A percentile compares a stretch with the other conserved stretches of the same genome.
Evolutionary conservation across 345 rosid species (phyloP).

Genomic region (Salix caprea): DNA sequence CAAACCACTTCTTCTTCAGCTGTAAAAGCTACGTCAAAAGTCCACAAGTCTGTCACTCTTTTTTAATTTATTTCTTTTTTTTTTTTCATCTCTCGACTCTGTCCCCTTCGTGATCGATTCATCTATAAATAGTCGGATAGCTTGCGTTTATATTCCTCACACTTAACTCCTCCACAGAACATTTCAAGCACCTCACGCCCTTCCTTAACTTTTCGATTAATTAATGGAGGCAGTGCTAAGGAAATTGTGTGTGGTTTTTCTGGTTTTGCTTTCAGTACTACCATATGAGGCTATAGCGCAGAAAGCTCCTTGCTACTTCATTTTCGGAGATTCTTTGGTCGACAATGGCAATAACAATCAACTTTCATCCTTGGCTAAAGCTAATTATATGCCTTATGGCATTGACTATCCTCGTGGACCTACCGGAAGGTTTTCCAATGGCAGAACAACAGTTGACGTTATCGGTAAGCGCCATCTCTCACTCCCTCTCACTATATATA

Average conservation of each 20-base stretch:
- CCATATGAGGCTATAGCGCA: conserved; percentile 32
- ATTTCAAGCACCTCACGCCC: neutral
- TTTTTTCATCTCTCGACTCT: neutral
- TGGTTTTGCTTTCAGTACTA: neutral
- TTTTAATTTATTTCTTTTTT: no score
- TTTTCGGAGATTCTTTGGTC: conserved; percentile 91
- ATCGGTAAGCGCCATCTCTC: conserved; percentile 36
- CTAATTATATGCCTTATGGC: conserved; percentile 78
- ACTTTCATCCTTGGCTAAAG: conserved; percentile 61
- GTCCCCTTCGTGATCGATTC: neutral
- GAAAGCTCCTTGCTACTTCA: conserved; percentile 74
- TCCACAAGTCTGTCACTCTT: neutral
- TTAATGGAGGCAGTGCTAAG: conserved; percentile 2
- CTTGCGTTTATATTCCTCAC: conserved; percentile 19
- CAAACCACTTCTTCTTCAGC: conserved; percentile 22
- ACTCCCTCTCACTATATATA: neutral
- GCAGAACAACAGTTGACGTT: conserved; percentile 67
- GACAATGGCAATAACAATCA: conserved; percentile 84
- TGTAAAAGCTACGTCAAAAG: conserved; percentile 6
- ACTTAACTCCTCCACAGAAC: neutral
- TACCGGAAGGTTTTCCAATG: conserved; percentile 77
- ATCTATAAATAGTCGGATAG: conserved; percentile 21
- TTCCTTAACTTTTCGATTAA: neutral
- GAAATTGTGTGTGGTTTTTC: neutral
- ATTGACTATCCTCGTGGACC: conserved; percentile 71